Base-by-base conservation (phyloP, 805 yeast species). In the Starmerella bombi region DNA sequence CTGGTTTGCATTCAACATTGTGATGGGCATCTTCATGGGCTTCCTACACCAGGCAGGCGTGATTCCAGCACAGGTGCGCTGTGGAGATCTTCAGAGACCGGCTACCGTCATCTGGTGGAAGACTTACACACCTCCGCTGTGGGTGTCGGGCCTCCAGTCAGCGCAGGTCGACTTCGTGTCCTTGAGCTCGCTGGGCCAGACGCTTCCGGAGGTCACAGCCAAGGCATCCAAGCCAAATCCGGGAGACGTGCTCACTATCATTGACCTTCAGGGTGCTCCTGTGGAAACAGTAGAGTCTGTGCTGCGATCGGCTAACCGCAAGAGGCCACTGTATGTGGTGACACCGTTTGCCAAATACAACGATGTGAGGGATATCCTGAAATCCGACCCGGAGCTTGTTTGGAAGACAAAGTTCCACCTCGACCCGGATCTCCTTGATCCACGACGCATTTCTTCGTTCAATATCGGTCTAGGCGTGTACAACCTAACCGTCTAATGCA, bases 121-220 rank as follows among this genome's bases (percentile, higher is more conserved):
- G 57, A 84, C 95, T 0, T 91, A 88, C 52, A 72, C 83, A 3
- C 96, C 97, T 0, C 97, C 98, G 3, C 71, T 83, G 4, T 91
- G 94, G 94, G 57, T 88, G 42, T 61, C 79, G 51, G 69, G 66
- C 5, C 46, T 50, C 19, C 54, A 50, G 7, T 35, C 43, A 12
- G 51, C 44, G 9, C 44, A 54, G 1, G 57, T 59, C 1, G 41
- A 42, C 10, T 46, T 51, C 34, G 38, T 47, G 8, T 54, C 54
- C 34, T 57, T 32, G 4, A 21, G 16, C 16, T 25, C 18, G 10
- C 27, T 32, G 25, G 35, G 35, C n/a, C n/a, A 6, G 7, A 10
- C 25, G 17, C 16, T 20, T 5, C 12, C 25, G n/a, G 35, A 32
- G n/a, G 16, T 32, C 14, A 20, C n/a, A 8, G 17, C 16, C 17